phyloP scores from a whole-genome alignment of 2,329 filamentous ascomycete species.

The Aspergillus ochraceus region DNA sequence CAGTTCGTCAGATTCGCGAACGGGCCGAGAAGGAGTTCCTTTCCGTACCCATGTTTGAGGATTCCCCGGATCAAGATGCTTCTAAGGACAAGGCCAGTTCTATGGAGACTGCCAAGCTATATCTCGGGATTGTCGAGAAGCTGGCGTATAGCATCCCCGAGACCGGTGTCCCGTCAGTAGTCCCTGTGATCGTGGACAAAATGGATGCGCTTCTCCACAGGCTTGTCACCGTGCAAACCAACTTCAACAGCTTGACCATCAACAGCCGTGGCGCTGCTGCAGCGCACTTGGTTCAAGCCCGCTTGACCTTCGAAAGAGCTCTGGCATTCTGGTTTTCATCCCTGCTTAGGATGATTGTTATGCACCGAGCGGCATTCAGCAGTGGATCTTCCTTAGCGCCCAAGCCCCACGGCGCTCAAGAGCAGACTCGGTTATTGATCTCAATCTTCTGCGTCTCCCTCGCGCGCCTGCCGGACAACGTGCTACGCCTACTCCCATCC shows the following conservation, averaged over 20 bases:
- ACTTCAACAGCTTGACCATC: conserved; percentile 19
- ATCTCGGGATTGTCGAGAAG: conserved; percentile 41
- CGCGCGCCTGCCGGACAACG: conserved; percentile 35
- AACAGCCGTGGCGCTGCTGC: conserved; percentile 13
- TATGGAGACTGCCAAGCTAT: conserved; percentile 36
- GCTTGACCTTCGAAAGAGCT: conserved; percentile 29
- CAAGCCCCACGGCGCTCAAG: conserved; percentile 28
- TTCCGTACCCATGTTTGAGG: conserved; percentile 34
- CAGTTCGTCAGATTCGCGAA: conserved; percentile 41
- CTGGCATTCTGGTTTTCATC: conserved; percentile 44
- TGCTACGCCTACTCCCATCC: conserved; percentile 30
- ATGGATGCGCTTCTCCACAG: conserved; percentile 41
- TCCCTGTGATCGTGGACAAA: conserved; percentile 39
- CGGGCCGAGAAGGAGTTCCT: conserved; percentile 43
- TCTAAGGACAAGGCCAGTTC: conserved; percentile 16
- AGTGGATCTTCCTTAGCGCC: conserved; percentile 21
- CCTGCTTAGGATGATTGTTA: conserved; percentile 40
- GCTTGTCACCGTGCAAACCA: conserved; percentile 31
- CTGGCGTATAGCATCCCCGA: conserved; percentile 39
- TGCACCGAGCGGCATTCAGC: conserved; percentile 41
- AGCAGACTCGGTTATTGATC: conserved; percentile 39
- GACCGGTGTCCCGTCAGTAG: conserved; percentile 31
- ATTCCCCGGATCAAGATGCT: conserved; percentile 13
- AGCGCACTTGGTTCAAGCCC: conserved; percentile 14
- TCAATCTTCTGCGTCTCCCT: conserved; percentile 43